These are phyloP conservation scores for Aspergillus sp. DNA, from an alignment of 2,329 filamentous ascomycete species.

Conservation along the genomic window DNA sequence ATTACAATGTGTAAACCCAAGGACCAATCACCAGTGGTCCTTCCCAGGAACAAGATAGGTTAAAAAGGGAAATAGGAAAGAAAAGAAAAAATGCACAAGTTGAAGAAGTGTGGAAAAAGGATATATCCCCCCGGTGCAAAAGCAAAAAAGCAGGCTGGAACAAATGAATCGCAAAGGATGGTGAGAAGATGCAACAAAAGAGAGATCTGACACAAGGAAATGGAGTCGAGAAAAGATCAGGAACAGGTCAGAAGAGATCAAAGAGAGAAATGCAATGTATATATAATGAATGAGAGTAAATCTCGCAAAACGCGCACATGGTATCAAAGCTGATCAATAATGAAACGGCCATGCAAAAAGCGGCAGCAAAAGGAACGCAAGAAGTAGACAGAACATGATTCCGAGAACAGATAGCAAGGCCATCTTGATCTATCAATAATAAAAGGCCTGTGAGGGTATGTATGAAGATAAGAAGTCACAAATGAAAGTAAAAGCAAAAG, in stretches of 20 bases:
- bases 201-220: constrained; percentile 15
- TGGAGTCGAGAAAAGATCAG: background rate
- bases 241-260: constrained; percentile 6
- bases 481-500: constrained; percentile 10
- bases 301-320: constrained; percentile 26
- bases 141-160: constrained; percentile 3
- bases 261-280: constrained; percentile 8
- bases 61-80: background rate
- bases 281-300: constrained; percentile 19
- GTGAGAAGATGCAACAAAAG: constrained; percentile 6
- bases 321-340: constrained; percentile 13
- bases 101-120: too few relatives aligned
- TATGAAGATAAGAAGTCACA: constrained; percentile 19
- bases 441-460: constrained; percentile 31
- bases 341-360: constrained; percentile 7
- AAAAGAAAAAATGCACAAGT: constrained; percentile 4
- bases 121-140: background rate
- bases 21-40: too few relatives aligned
- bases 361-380: constrained; percentile 13
- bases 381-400: constrained; percentile 14
- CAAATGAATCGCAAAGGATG: constrained; percentile 1
- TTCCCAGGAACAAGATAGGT: too few relatives aligned
- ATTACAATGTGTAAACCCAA: too few relatives aligned
- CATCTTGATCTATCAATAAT: constrained; percentile 28
- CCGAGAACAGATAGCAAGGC: constrained; percentile 25